These are phyloP conservation scores for Pisolithus marmoratus DNA, from an alignment of 768 basidiomycete species.

Conservation along the genomic window DNA sequence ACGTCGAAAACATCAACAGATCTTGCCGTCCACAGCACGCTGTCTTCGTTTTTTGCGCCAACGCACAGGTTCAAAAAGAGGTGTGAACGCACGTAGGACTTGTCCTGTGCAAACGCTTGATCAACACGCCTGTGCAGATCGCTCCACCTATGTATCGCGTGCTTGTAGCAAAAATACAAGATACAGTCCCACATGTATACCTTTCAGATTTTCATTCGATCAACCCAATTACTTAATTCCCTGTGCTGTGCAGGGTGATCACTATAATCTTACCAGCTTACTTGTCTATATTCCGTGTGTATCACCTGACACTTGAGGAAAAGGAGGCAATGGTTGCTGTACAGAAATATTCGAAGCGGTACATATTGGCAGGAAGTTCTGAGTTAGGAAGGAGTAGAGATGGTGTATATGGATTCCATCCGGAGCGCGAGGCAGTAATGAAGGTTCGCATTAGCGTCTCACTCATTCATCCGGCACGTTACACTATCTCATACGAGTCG, in stretches of 20 bases:
- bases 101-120: constrained; percentile 79
- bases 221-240: background rate
- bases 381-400: constrained; percentile 29
- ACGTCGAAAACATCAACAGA: constrained; percentile 47
- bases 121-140: constrained; percentile 95
- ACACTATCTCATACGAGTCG: background rate
- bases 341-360: constrained; percentile 35
- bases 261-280: constrained; percentile 70
- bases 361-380: constrained; percentile 21
- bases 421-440: constrained; percentile 74
- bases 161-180: constrained; percentile 77
- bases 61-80: constrained; percentile 3
- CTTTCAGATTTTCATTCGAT: background rate
- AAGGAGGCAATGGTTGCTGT: constrained; percentile 45
- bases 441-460: no score
- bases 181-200: constrained; percentile 61
- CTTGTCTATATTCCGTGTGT: constrained; percentile 73
- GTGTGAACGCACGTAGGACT: constrained; percentile 63
- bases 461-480: background rate
- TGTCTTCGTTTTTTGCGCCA: constrained; percentile 48
- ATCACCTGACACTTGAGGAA: constrained; percentile 67
- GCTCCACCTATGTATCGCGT: constrained; percentile 90
- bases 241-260: constrained; percentile 41
- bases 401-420: constrained; percentile 72
- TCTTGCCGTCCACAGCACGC: constrained; percentile 43